phyloP scores from a whole-genome alignment of 768 basidiomycete genomes.

The Kwoniella shandongensis region DNA sequence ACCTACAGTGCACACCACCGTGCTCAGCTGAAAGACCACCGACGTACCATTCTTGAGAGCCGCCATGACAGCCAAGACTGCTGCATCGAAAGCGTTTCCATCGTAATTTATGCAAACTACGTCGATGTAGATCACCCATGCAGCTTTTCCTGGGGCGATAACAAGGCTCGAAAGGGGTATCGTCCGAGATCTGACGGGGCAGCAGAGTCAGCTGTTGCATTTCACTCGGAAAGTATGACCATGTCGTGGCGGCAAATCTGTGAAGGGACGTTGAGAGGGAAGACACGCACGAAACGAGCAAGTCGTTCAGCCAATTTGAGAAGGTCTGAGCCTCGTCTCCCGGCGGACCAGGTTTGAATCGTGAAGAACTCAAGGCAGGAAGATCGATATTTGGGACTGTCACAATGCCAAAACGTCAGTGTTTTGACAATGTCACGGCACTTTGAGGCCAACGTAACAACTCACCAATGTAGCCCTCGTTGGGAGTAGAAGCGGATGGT shows the following conservation, averaged over 20 bases:
- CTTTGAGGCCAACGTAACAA: conserved; percentile 4
- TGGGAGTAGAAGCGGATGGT: conserved; percentile 73
- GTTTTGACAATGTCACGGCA: not conserved
- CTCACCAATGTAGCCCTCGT: conserved; percentile 79
- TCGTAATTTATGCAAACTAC: conserved; percentile 96
- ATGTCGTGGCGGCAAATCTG: not conserved
- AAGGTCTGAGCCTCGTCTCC: conserved; percentile 90
- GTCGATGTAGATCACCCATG: conserved; percentile 93
- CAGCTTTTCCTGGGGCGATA: conserved; percentile 76
- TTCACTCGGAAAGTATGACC: not conserved
- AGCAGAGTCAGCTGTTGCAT: not conserved
- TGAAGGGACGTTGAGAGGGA: not conserved
- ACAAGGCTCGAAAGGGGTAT: conserved; percentile 61
- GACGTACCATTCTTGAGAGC: conserved; percentile 78
- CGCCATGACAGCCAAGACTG: conserved; percentile 79
- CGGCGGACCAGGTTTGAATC: conserved; percentile 93
- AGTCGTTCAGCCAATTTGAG: conserved; percentile 76
- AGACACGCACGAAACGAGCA: conserved; percentile 66
- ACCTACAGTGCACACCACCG: too few relatives aligned
- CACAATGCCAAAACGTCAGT: not conserved
- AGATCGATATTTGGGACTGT: conserved; percentile 93
- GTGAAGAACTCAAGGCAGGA: conserved; percentile 86
- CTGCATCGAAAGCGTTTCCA: conserved; percentile 90
- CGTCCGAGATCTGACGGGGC: conserved; percentile 4
- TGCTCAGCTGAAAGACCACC: conserved; percentile 11